phyloP scores from a whole-genome alignment of 306 rosid species.

The Cicer pinnatifidum region DNA sequence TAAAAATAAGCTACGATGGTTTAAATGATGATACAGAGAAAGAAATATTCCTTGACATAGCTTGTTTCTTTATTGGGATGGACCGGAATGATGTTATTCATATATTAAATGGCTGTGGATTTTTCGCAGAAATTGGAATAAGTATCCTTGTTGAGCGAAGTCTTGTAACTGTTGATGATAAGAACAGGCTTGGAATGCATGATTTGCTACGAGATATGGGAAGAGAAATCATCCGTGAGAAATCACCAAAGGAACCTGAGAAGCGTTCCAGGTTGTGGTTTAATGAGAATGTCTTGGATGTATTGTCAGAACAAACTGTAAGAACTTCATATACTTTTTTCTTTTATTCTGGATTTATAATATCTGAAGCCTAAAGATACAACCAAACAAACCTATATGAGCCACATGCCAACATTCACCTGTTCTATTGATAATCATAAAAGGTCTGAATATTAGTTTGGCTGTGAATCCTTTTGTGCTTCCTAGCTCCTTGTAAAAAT shows the following conservation, averaged over 20 bases:
- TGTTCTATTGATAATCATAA: neutral
- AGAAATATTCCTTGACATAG: constrained; percentile 18
- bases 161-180: neutral
- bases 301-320: constrained; percentile 1
- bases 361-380: neutral
- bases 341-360: neutral
- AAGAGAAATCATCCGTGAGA: constrained; percentile 3
- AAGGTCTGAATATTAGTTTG: neutral
- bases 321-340: constrained; percentile 4
- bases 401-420: neutral
- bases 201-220: neutral
- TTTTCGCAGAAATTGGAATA: constrained; percentile 6
- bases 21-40: constrained; percentile 8
- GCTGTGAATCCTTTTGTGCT: neutral
- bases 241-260: neutral
- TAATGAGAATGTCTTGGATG: neutral
- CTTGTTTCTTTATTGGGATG: constrained; percentile 13
- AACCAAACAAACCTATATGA: neutral
- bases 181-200: neutral
- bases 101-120: constrained; percentile 3
- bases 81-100: constrained; percentile 7
- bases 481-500: neutral
- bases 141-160: neutral
- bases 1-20: neutral
- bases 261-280: neutral